phyloP scores from a whole-genome alignment of 805 yeast genomes.

The Clavispora phyllophila region DNA sequence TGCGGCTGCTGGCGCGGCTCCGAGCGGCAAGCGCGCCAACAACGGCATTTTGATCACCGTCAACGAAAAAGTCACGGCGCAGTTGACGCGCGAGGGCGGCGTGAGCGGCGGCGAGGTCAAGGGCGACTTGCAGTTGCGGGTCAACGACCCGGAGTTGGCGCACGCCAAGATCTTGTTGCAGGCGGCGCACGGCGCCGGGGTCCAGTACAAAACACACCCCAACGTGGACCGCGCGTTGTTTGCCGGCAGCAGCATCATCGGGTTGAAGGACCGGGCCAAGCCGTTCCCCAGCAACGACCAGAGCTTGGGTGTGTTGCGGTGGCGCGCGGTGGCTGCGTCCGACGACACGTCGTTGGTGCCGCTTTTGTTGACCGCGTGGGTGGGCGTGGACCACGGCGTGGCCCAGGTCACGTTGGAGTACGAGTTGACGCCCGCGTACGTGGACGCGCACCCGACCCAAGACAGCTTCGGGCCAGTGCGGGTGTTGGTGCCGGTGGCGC shows the following conservation, averaged over 20 bases:
- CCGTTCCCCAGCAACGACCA: constrained; percentile 91
- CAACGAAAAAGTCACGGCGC: constrained; percentile 73
- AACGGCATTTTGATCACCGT: constrained; percentile 76
- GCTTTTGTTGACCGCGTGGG: constrained; percentile 79
- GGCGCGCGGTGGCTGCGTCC: constrained; percentile 70
- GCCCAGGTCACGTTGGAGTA: constrained; percentile 84
- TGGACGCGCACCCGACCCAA: constrained; percentile 24
- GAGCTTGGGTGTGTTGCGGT: constrained; percentile 84
- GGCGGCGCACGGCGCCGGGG: constrained; percentile 42
- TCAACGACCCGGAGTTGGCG: constrained; percentile 70
- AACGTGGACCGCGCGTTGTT: constrained; percentile 82
- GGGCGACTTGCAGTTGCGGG: constrained; percentile 86
- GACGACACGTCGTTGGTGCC: constrained; percentile 52
- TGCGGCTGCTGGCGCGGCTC: constrained; percentile 18
- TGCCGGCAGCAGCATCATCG: constrained; percentile 50
- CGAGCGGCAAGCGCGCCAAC: constrained; percentile 38
- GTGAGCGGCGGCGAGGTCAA: constrained; percentile 66
- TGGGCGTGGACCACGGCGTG: constrained; percentile 54
- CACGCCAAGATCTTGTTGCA: constrained; percentile 58
- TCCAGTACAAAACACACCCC: constrained; percentile 91
- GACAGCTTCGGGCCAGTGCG: constrained; percentile 49
- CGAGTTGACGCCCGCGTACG: constrained; percentile 52
- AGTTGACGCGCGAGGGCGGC: constrained; percentile 79
- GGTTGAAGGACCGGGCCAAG: constrained; percentile 70
- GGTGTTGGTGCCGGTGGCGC: constrained; percentile 62